Evolutionary conservation across 2,329 filamentous ascomycete genomes (phyloP).

Genomic region (Malbranchea cinnamomea): DNA sequence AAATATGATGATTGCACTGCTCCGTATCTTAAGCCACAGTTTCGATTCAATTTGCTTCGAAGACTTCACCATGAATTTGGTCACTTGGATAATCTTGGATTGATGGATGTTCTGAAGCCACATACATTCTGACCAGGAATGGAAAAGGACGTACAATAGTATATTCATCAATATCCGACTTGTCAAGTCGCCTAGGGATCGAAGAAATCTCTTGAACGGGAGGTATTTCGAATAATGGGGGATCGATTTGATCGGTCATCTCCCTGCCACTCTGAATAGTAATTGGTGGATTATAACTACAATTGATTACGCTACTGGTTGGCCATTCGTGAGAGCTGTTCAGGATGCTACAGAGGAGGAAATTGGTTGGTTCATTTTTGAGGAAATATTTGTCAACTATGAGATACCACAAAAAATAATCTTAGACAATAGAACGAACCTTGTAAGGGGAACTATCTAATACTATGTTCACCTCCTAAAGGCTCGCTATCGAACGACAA

Average conservation of each 20-base stretch:
- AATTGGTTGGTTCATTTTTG: conserved; percentile 2
- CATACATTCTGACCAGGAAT: not conserved
- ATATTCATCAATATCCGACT: not conserved
- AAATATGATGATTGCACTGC: not conserved
- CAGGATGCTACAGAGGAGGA: conserved; percentile 2
- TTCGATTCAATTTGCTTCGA: conserved; percentile 1
- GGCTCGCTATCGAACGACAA: not conserved
- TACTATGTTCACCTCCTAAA: conserved; percentile 1
- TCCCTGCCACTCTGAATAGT: not conserved
- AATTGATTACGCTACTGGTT: conserved; percentile 4
- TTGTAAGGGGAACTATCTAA: not conserved
- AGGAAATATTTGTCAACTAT: conserved; percentile 4
- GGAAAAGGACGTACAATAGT: conserved; percentile 1
- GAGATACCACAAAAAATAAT: conserved; percentile 1
- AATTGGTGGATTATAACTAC: conserved; percentile 4
- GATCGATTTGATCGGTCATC: conserved; percentile 1
- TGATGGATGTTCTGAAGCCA: not conserved
- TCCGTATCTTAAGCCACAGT: not conserved
- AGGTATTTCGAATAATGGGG: conserved; percentile 2
- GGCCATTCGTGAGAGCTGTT: not conserved
- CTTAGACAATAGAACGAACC: conserved; percentile 1
- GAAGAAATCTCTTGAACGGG: not conserved
- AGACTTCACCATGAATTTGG: conserved; percentile 3
- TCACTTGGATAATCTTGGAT: not conserved
- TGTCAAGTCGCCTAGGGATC: conserved; percentile 2